Conservation (phyloP, 257 asterid genomes). For the Jacaranda mimosifolia region DNA sequence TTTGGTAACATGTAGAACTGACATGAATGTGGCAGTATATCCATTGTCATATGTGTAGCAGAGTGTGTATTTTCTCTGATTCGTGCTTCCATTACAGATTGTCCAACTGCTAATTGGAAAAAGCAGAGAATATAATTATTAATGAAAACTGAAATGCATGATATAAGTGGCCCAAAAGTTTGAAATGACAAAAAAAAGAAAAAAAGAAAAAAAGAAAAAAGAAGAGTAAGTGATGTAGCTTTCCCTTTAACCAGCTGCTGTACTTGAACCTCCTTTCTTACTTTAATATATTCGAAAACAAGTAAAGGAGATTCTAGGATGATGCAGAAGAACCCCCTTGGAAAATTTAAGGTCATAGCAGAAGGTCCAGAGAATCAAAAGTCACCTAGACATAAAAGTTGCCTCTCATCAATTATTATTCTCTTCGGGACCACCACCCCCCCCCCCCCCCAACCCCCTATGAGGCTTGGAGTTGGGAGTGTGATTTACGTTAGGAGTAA, state of each 20-base stretch:
- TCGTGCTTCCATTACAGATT: not conserved
- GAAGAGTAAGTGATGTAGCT: conserved; percentile 40
- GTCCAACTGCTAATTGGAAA: conserved; percentile 12
- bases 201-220: conserved; percentile 32
- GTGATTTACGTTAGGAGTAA: too few relatives aligned
- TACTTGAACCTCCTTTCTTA: conserved; percentile 43
- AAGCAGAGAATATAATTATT: not conserved
- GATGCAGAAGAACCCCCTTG: conserved; percentile 53
- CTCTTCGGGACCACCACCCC: conserved; percentile 46
- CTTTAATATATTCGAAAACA: conserved; percentile 65
- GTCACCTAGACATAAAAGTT: conserved; percentile 33
- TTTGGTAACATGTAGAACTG: too few relatives aligned
- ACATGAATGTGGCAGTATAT: too few relatives aligned
- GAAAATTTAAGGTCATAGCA: conserved; percentile 39
- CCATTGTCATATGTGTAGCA: too few relatives aligned
- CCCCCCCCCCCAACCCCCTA: conserved; percentile 37
- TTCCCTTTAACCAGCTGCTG: conserved; percentile 40
- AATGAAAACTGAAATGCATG: not conserved
- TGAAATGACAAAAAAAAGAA: conserved; percentile 36
- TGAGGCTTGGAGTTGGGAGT: too few relatives aligned
- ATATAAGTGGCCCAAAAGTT: conserved; percentile 17
- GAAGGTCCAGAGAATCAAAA: conserved; percentile 54
- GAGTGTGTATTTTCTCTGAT: too few relatives aligned
- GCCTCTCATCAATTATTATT: conserved; percentile 59
- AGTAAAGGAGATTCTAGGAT: conserved; percentile 81